Conservation (phyloP, 2,329 filamentous ascomycete species). For the Neofusicoccum parvum region DNA sequence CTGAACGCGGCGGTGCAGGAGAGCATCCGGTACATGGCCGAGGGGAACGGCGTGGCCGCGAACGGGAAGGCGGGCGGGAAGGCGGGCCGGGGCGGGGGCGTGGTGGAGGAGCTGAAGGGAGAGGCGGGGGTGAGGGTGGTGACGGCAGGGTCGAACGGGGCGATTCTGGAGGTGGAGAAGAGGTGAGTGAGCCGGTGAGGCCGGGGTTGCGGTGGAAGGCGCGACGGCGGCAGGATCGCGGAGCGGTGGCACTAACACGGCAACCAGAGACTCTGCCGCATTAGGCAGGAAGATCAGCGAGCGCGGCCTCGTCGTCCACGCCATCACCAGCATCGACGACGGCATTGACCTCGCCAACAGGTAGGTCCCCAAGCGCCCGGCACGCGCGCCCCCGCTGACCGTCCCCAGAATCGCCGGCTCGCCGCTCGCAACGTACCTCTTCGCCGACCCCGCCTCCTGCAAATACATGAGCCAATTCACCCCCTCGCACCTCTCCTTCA, state of each 20-base stretch:
- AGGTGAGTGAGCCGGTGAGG: neutral
- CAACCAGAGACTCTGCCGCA: conserved; percentile 10
- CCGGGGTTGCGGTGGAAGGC: too few species aligned
- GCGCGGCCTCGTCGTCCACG: conserved; percentile 49
- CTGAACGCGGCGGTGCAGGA: conserved; percentile 35
- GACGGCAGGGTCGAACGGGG: conserved; percentile 15
- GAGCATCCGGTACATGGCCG: conserved; percentile 33
- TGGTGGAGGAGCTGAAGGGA: neutral
- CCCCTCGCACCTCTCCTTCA: conserved; percentile 51
- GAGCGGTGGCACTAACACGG: neutral
- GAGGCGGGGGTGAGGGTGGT: conserved; percentile 9
- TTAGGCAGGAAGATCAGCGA: conserved; percentile 41
- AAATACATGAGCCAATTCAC: conserved; percentile 65
- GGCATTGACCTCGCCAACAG: conserved; percentile 52
- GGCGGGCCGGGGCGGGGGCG: neutral
- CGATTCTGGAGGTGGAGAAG: neutral
- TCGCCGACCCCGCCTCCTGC: conserved; percentile 51
- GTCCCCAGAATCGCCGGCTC: conserved; percentile 23
- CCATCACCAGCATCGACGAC: conserved; percentile 56
- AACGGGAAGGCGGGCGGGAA: conserved; percentile 6
- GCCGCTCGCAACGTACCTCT: conserved; percentile 56
- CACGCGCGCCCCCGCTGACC: too few species aligned
- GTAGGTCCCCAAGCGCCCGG: neutral
- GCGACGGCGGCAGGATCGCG: too few species aligned
- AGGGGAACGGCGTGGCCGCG: neutral